These are phyloP conservation scores for Simplicillium aogashimaense DNA, from an alignment of 2,329 filamentous ascomycete genomes.

Conservation along the genomic window DNA sequence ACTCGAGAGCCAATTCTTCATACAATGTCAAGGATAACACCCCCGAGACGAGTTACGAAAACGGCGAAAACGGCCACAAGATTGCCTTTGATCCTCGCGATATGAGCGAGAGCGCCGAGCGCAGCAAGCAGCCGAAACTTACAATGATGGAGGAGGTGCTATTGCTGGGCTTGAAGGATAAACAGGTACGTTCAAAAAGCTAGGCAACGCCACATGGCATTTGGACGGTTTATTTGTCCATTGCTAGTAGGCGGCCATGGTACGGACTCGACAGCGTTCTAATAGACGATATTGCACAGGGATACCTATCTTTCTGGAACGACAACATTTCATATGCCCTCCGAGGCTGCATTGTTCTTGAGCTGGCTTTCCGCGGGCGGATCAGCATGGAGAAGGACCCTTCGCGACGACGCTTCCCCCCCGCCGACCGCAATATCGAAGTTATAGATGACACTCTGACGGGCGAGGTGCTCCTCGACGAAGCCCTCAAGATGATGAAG, in stretches of 20 bases:
- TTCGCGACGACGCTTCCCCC: constrained; percentile 78
- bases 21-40: constrained; percentile 42
- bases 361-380: constrained; percentile 88
- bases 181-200: constrained; percentile 63
- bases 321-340: constrained; percentile 99
- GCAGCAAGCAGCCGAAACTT: constrained; percentile 95
- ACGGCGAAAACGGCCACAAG: constrained; percentile 91
- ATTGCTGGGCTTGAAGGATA: constrained; percentile 92
- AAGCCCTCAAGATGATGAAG: constrained; percentile 99
- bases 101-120: constrained; percentile 91
- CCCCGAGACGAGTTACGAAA: constrained; percentile 80
- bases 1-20: constrained; percentile 49
- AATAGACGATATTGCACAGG: constrained; percentile 39
- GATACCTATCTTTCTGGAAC: constrained; percentile 99
- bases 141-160: constrained; percentile 98
- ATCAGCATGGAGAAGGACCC: constrained; percentile 99
- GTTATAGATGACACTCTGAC: constrained; percentile 95
- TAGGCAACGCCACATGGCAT: not conserved
- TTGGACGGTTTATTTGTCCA: not conserved
- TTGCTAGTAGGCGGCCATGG: not conserved
- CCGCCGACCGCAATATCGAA: constrained; percentile 90
- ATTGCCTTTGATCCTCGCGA: constrained; percentile 96
- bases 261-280: not conserved
- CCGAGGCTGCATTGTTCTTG: constrained; percentile 95
- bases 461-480: constrained; percentile 92